phyloP scores from a whole-genome alignment of 768 basidiomycete species.

The Pleurotus cornucopiae region DNA sequence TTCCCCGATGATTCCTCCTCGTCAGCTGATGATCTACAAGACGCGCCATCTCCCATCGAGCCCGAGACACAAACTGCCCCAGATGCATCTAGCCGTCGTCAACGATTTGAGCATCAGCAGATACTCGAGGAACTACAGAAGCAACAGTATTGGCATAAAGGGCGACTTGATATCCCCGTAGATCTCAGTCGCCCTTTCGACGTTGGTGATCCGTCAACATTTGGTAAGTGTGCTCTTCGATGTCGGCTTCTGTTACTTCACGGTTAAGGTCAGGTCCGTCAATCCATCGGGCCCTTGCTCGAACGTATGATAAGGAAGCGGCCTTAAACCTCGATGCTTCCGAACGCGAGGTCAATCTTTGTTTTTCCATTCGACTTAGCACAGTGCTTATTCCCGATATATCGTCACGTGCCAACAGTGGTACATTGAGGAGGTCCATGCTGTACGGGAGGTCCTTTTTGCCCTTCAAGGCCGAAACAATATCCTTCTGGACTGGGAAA shows the following conservation, averaged over 20 bases:
- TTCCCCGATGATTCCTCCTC: slow-evolving; percentile 34
- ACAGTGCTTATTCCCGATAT: not conserved
- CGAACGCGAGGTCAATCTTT: slow-evolving; percentile 34
- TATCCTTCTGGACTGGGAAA: slow-evolving; percentile 41
- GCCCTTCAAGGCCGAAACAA: slow-evolving; percentile 70
- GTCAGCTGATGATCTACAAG: slow-evolving; percentile 16
- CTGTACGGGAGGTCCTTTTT: slow-evolving; percentile 74
- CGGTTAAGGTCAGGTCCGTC: slow-evolving; percentile 38
- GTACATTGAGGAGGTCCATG: slow-evolving; percentile 72
- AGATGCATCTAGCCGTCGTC: slow-evolving; percentile 12
- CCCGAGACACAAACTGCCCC: slow-evolving; percentile 3
- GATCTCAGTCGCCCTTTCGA: slow-evolving; percentile 44
- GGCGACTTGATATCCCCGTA: slow-evolving; percentile 50
- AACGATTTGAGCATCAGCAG: slow-evolving; percentile 42
- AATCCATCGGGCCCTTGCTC: slow-evolving; percentile 29
- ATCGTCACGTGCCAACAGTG: slow-evolving; percentile 30
- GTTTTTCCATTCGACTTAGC: not conserved
- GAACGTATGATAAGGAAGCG: slow-evolving; percentile 26
- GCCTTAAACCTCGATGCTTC: slow-evolving; percentile 35
- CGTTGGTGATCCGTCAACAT: slow-evolving; percentile 67
- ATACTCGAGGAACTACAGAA: slow-evolving; percentile 59
- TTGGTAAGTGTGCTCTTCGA: slow-evolving; percentile 39
- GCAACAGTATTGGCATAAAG: slow-evolving; percentile 72
- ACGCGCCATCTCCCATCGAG: not conserved
- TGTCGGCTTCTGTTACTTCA: not conserved